Evolutionary conservation across 805 yeast genomes (phyloP).

Genomic region (Clavispora santaluciae): DNA sequence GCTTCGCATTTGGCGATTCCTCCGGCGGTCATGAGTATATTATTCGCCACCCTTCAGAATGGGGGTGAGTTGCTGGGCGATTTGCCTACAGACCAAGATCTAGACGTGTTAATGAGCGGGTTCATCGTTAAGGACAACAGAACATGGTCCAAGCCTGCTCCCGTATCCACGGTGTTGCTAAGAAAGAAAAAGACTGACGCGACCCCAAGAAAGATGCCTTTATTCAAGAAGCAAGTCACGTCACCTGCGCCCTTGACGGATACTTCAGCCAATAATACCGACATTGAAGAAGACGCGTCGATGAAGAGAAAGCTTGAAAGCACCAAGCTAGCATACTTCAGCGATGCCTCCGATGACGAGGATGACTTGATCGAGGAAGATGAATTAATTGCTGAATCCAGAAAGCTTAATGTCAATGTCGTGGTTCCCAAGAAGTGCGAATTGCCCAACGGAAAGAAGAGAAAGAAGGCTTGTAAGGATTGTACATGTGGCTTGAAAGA

Average conservation of each 20-base stretch:
- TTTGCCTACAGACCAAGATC: conserved; percentile 43
- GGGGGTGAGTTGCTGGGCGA: conserved; percentile 52
- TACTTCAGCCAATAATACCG: conserved; percentile 38
- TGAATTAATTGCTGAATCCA: conserved; percentile 30
- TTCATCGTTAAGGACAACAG: conserved; percentile 43
- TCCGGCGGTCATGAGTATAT: conserved; percentile 32
- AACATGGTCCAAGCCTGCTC: conserved; percentile 54
- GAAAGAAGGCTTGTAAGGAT: conserved; percentile 95
- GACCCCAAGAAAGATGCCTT: conserved; percentile 14
- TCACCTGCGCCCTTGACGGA: conserved; percentile 38
- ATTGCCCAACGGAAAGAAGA: conserved; percentile 47
- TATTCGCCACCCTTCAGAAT: conserved; percentile 35
- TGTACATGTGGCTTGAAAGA: conserved; percentile 97
- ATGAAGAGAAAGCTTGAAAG: conserved; percentile 42
- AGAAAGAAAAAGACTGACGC: conserved; percentile 20
- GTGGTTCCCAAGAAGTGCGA: conserved; percentile 59
- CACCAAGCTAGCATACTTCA: conserved; percentile 51
- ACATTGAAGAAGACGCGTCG: conserved; percentile 34
- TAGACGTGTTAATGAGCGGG: conserved; percentile 66
- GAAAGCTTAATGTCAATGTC: conserved; percentile 27
- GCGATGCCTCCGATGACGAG: conserved; percentile 46
- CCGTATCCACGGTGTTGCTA: conserved; percentile 27
- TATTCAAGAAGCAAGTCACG: conserved; percentile 14
- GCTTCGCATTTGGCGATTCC: conserved; percentile 44
- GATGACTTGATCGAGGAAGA: conserved; percentile 50